Evolutionary conservation across 768 basidiomycete species (phyloP).

Genomic region (Pleurotus djamor): DNA sequence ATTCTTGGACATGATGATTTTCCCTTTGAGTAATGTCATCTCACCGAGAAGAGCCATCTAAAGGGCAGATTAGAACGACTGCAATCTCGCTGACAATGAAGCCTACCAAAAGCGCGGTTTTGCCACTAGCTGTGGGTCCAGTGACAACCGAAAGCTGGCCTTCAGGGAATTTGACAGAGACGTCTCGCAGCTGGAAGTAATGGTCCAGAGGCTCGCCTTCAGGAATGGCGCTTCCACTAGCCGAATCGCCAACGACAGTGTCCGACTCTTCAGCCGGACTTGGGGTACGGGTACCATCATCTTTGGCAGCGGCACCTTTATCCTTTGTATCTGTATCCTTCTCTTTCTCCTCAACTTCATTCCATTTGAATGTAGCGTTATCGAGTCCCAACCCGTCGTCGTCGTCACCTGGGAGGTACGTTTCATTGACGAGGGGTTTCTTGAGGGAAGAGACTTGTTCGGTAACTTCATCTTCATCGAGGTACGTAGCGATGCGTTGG

Average conservation of each 20-base stretch:
- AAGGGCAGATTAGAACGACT: not conserved
- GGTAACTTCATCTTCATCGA: constrained; percentile 69
- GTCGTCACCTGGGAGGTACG: constrained; percentile 23
- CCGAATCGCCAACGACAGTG: not conserved
- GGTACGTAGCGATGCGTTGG: constrained; percentile 64
- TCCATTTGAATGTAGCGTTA: constrained; percentile 63
- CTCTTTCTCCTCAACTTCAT: constrained; percentile 36
- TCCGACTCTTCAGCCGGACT: constrained; percentile 3
- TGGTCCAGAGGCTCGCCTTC: constrained; percentile 34
- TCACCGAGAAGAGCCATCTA: constrained; percentile 75
- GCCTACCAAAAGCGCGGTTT: constrained; percentile 72
- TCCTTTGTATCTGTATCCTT: constrained; percentile 18
- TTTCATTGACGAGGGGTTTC: constrained; percentile 22
- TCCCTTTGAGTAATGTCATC: constrained; percentile 50
- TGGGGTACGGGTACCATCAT: constrained; percentile 11
- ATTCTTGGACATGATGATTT: constrained; percentile 67
- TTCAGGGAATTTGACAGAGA: constrained; percentile 70
- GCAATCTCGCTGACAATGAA: not conserved
- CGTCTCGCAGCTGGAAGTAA: constrained; percentile 65
- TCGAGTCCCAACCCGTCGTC: constrained; percentile 53
- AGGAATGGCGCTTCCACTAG: constrained; percentile 4
- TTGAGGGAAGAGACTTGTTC: constrained; percentile 69
- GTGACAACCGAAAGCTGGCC: constrained; percentile 70
- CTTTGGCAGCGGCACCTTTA: constrained; percentile 13
- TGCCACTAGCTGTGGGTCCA: constrained; percentile 81